A percentile compares a stretch with the other conserved stretches of the same genome.
Evolutionary conservation across 768 basidiomycete species (phyloP).

Genomic region (Leccinum disarticulatum): DNA sequence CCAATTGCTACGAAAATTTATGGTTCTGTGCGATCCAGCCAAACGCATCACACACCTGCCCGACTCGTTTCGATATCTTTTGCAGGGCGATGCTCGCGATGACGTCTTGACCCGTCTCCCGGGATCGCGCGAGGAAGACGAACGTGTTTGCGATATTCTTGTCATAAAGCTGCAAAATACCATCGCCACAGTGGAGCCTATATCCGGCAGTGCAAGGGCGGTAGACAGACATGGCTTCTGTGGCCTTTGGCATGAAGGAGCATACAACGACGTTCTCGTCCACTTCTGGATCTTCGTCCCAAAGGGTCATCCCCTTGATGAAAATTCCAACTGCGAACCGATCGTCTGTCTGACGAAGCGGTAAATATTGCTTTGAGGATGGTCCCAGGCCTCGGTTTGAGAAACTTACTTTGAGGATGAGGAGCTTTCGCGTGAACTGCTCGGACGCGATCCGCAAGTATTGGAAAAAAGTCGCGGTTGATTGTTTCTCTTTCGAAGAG

Average conservation of each 20-base stretch:
- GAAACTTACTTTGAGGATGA: slow-evolving; percentile 52
- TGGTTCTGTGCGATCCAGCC: no score
- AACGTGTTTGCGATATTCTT: slow-evolving; percentile 53
- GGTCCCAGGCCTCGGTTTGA: no score
- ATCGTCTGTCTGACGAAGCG: slow-evolving; percentile 48
- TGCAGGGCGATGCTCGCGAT: slow-evolving; percentile 60
- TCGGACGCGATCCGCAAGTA: slow-evolving; percentile 56
- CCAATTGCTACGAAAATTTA: slow-evolving; percentile 50
- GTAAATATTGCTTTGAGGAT: not conserved
- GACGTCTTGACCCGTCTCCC: slow-evolving; percentile 45
- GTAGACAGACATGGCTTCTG: slow-evolving; percentile 47
- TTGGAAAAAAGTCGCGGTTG: slow-evolving; percentile 58
- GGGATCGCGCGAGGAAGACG: slow-evolving; percentile 52
- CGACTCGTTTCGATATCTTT: slow-evolving; percentile 56
- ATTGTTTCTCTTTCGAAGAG: slow-evolving; percentile 47
- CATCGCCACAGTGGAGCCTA: slow-evolving; percentile 55
- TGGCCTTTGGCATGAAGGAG: slow-evolving; percentile 57
- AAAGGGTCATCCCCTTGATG: slow-evolving; percentile 56
- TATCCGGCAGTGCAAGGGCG: slow-evolving; percentile 53
- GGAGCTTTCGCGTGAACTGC: slow-evolving; percentile 42
- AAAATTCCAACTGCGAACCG: slow-evolving; percentile 65
- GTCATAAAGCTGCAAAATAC: slow-evolving; percentile 58
- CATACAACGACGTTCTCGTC: slow-evolving; percentile 60
- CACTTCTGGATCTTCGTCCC: slow-evolving; percentile 60
- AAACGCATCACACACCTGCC: slow-evolving; percentile 38